Evolutionary conservation across 208 protist genomes (phyloP), one percentile per base, ranked within the genome.

Genomic region (Naegleria lovaniensis): DNA sequence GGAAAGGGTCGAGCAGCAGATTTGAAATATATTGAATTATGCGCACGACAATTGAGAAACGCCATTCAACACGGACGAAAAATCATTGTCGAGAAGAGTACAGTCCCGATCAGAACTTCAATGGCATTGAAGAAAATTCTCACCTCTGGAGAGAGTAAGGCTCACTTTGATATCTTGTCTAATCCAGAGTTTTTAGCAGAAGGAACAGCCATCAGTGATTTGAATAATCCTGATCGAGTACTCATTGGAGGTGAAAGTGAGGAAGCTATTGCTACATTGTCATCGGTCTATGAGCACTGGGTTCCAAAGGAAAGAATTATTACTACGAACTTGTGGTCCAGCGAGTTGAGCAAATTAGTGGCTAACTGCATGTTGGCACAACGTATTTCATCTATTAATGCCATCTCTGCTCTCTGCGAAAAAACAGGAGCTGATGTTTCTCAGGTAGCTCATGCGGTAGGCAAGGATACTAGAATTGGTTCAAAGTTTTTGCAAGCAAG

Each of bases 151-250:
- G 93, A 84, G 1, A 88, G 92, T 29, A n/a, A 83, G 0, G 85
- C 93, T n/a, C 76, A 90, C n/a, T 98, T 98, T 93, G 90, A 97
- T 83, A 95, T 99, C 55, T 92, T 99, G 15, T 98, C 97, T 90
- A 99, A 99, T 95, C 98, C 98, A 7, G 98, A 99, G 94, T 99
- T 99, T 93, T 93, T 99, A 0, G 97, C 98, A 16, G 98, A 99
- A 94, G 98, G 96, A 87, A 98, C 95, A 25, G 96, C 96, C 88
- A 96, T 99, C 48, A 67, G 86, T 29, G 97, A 99, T 92, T 93
- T 99, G 13, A 43, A 94, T 25, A 89, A 96, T 22, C 98, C 98
- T 15, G 98, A 99, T 92, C 94, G 98, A 89, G 97, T 99, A 13
- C 95, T 99, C 13, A 99, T 99, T 83, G 98, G 98, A 79, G 97